These are phyloP conservation scores for Cercospora nicotianae DNA, from an alignment of 2,329 filamentous ascomycete genomes.

Conservation along the genomic window DNA sequence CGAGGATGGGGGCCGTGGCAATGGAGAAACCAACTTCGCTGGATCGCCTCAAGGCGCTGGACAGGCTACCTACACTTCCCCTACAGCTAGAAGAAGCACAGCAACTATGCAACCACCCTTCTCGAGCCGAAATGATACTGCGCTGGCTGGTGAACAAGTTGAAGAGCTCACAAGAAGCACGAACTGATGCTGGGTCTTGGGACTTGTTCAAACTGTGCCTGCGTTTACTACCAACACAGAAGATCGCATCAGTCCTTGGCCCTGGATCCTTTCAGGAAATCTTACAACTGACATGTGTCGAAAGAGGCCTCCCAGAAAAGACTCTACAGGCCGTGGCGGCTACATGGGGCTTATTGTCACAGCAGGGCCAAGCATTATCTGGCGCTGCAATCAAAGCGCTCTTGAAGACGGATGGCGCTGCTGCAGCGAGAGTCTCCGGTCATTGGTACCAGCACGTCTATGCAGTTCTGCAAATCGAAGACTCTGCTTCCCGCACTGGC, in stretches of 20 bases:
- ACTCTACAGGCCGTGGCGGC: slow-evolving; percentile 17
- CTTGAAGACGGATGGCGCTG: slow-evolving; percentile 23
- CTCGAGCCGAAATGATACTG: slow-evolving; percentile 60
- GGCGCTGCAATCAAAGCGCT: slow-evolving; percentile 31
- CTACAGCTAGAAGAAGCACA: slow-evolving; percentile 33
- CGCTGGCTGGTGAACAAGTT: slow-evolving; percentile 66
- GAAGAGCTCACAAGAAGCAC: slow-evolving; percentile 46
- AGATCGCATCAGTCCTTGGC: slow-evolving; percentile 68
- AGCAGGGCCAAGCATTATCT: slow-evolving; percentile 21
- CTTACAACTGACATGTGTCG: slow-evolving; percentile 57
- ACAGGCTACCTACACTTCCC: slow-evolving; percentile 28
- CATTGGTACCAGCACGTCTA: slow-evolving; percentile 28
- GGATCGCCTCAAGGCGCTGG: slow-evolving; percentile 45
- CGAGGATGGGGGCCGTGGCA: slow-evolving; percentile 19
- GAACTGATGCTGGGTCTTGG: slow-evolving; percentile 53
- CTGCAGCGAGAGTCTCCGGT: slow-evolving; percentile 30
- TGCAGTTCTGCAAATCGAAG: neutral
- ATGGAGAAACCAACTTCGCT: slow-evolving; percentile 36
- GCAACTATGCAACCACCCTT: slow-evolving; percentile 35
- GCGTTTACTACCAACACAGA: slow-evolving; percentile 65
- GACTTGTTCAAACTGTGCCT: slow-evolving; percentile 62
- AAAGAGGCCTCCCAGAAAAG: slow-evolving; percentile 4
- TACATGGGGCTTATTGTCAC: slow-evolving; percentile 23
- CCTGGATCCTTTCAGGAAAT: slow-evolving; percentile 68
- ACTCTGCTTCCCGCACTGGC: neutral